A percentile compares a stretch with the other conserved stretches of the same genome.
Evolutionary conservation across 2,329 filamentous ascomycete genomes (phyloP).

Genomic region (Hortaea sp.): DNA sequence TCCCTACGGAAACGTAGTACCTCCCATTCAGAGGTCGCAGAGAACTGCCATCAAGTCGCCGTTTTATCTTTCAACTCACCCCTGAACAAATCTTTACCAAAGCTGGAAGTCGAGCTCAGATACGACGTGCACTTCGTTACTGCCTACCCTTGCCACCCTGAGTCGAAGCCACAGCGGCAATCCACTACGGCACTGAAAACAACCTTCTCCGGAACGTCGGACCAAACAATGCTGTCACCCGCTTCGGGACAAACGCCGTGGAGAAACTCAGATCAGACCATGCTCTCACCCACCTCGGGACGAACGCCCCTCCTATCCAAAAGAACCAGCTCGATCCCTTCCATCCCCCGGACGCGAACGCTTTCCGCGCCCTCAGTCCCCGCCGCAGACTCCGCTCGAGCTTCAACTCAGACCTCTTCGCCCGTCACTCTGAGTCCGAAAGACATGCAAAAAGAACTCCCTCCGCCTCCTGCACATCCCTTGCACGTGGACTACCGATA

Average conservation of each 20-base stretch:
- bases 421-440: background rate
- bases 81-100: slow-evolving; percentile 8
- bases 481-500: slow-evolving; percentile 30
- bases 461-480: slow-evolving; percentile 25
- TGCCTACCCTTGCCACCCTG: slow-evolving; percentile 39
- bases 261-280: background rate
- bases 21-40: background rate
- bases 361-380: background rate
- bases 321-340: background rate
- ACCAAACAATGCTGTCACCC: background rate
- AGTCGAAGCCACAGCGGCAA: background rate
- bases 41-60: background rate
- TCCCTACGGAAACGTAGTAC: slow-evolving; percentile 4
- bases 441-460: slow-evolving; percentile 29
- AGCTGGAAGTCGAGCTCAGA: slow-evolving; percentile 29
- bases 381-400: background rate
- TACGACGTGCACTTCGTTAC: slow-evolving; percentile 46
- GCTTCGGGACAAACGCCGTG: too few relatives aligned
- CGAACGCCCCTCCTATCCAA: background rate
- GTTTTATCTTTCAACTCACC: slow-evolving; percentile 26
- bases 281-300: background rate
- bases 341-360: background rate
- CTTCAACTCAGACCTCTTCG: background rate
- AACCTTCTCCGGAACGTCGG: background rate
- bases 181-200: background rate